These are phyloP conservation scores for Panicum virgatum DNA, from an alignment of 202 grass and related monocot species.

Conservation along the genomic window DNA sequence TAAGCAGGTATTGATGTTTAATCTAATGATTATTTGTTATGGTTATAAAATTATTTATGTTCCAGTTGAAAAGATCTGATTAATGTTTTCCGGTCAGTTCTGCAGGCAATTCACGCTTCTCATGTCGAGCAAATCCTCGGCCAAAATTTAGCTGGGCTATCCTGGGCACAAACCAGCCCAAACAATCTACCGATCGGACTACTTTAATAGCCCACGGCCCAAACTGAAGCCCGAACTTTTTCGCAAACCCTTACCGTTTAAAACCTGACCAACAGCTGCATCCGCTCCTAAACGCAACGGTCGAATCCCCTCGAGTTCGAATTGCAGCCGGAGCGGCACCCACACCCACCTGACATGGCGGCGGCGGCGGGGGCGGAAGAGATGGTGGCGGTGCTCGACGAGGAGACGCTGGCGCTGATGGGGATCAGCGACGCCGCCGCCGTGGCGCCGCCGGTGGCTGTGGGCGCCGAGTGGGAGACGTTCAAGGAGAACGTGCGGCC, in stretches of 20 bases:
- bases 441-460: conserved; percentile 39
- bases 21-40: not conserved
- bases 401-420: conserved; percentile 44
- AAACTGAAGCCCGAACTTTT: not conserved
- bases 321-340: conserved; percentile 30
- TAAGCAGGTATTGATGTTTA: not conserved
- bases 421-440: conserved; percentile 25
- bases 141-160: not conserved
- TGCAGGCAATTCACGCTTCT: not conserved
- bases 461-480: conserved; percentile 68
- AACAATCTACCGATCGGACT: not conserved
- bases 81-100: not conserved
- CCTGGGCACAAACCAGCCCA: not conserved
- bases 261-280: conserved; percentile 22
- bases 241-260: not conserved
- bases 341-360: conserved; percentile 33
- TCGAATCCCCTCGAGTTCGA: conserved; percentile 45
- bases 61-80: not conserved
- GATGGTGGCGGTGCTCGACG: conserved; percentile 38
- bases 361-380: conserved; percentile 25
- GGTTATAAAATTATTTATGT: not conserved
- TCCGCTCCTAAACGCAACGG: conserved; percentile 42
- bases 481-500: conserved; percentile 97
- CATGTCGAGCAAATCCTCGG: not conserved
- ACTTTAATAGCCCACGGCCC: not conserved